Conservation (phyloP, 139 green algal species). For the Micractinium sp. region DNA sequence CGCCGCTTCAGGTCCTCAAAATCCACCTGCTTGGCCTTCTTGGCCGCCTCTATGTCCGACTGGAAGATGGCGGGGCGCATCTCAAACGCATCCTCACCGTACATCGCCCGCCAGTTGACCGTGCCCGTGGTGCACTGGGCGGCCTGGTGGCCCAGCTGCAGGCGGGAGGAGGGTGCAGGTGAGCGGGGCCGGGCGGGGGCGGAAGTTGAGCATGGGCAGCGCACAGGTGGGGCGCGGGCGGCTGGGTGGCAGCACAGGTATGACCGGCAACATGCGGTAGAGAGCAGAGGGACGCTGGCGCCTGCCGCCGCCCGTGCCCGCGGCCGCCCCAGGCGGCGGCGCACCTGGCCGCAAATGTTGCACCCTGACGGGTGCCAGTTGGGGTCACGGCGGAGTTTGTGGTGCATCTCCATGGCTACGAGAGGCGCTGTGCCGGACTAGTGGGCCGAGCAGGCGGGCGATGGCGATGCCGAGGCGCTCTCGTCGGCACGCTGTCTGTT, state of each 20-base stretch:
- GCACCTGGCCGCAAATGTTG: constrained; percentile 90
- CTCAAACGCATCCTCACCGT: constrained; percentile 84
- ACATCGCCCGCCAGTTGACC: constrained; percentile 90
- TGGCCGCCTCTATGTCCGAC: constrained; percentile 66
- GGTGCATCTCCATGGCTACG: constrained; percentile 84
- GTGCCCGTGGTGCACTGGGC: constrained; percentile 87
- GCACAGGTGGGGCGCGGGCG: not conserved
- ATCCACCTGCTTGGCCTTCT: constrained; percentile 65
- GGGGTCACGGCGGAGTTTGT: constrained; percentile 86
- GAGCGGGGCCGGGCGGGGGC: not conserved
- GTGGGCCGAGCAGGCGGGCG: not conserved
- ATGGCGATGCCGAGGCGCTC: too few species aligned
- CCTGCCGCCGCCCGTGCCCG: not conserved
- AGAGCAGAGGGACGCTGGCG: not conserved
- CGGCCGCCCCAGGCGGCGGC: not conserved
- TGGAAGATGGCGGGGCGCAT: constrained; percentile 70
- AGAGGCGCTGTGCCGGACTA: not conserved
- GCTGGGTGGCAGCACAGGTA: not conserved
- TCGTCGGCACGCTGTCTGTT: too few species aligned
- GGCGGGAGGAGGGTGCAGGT: not conserved
- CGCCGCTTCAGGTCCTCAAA: constrained; percentile 63
- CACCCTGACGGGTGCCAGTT: constrained; percentile 85
- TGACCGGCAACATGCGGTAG: too few species aligned
- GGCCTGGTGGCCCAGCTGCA: constrained; percentile 88
- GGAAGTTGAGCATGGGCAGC: not conserved